Evolutionary conservation across 805 yeast genomes (phyloP), one percentile per base, ranked within the genome.

Genomic region (Yueomyces sp.): DNA sequence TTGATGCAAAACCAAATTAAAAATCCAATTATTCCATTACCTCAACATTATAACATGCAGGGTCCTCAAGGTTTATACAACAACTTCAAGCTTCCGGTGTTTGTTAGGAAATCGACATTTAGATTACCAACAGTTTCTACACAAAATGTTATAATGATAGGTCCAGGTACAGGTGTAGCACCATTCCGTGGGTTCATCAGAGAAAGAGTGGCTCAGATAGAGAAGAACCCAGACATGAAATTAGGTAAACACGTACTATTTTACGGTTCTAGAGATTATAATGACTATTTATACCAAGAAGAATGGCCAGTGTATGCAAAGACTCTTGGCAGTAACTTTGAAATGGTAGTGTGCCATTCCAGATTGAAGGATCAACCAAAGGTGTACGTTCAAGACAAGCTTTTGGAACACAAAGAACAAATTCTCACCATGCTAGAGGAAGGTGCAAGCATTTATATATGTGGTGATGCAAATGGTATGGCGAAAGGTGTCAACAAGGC

Each of bases 101-200:
- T 88, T 60, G 82, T 92, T 40, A 84, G 97, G 65, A 85, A 92
- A 65, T 88, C 97, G 5, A 83, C 90, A 45, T 92, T 90, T 72
- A 88, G 87, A 69, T 72, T 92, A 50, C 98, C 98, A 26, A 72
- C 87, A 5, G 85, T 85, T 58, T 81, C 94, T 30, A 64, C 75
- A 3, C 77, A 80, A 32, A 96, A 97, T 19, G 73, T 90, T 26
- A 86, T 90, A 54, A 76, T 88, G 82, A 74, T 90, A 56, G 98
- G 98, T 29, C 97, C 98, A 40, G 98, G 98, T 51, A 92, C 98
- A 3, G 98, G 98, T 63, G 90, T 90, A 41, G 97, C 98, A 7
- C 98, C 98, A 48, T 85, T 92, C 70, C 80, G 98, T 68, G 98
- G 95, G 3, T 90, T 90, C 52, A 64, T 90, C 36, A 79, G 94